Evolutionary conservation across 371 early-diverging fungal genomes (phyloP).

Genomic region (Lichtheimia ramosa): DNA sequence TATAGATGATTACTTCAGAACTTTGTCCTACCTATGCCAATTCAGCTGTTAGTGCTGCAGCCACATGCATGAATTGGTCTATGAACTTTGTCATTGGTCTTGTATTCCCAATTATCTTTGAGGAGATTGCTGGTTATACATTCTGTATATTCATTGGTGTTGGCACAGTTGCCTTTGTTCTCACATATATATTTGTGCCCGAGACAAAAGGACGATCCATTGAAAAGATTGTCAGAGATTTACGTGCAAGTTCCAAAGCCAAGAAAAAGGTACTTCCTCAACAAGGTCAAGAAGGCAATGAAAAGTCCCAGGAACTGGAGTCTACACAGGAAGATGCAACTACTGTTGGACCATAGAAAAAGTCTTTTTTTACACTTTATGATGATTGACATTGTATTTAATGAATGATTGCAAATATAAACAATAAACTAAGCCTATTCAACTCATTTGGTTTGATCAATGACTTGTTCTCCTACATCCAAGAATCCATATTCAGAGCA

Average conservation of each 20-base stretch:
- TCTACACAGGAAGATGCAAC: no score
- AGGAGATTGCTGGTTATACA: constrained; percentile 48
- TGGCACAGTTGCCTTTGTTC: constrained; percentile 16
- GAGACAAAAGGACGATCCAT: constrained; percentile 74
- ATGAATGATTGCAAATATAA: no score
- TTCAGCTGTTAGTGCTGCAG: constrained; percentile 40
- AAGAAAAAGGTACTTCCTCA: neutral
- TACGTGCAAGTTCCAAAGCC: neutral
- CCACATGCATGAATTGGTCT: constrained; percentile 48
- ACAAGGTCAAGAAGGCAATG: no score
- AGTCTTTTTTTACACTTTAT: neutral
- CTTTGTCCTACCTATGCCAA: constrained; percentile 62
- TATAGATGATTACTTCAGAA: constrained; percentile 54
- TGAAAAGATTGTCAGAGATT: constrained; percentile 46
- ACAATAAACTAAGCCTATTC: no score
- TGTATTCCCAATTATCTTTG: constrained; percentile 42
- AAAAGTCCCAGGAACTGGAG: no score
- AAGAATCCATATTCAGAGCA: constrained; percentile 79
- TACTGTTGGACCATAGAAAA: neutral
- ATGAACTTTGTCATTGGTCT: constrained; percentile 28
- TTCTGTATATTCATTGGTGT: constrained; percentile 58
- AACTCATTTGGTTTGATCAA: constrained; percentile 35
- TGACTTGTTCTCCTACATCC: constrained; percentile 58
- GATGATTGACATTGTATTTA: no score
- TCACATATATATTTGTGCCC: constrained; percentile 35